Conservation (phyloP, 2,329 filamentous ascomycete genomes). For the Nakataea oryzae region DNA sequence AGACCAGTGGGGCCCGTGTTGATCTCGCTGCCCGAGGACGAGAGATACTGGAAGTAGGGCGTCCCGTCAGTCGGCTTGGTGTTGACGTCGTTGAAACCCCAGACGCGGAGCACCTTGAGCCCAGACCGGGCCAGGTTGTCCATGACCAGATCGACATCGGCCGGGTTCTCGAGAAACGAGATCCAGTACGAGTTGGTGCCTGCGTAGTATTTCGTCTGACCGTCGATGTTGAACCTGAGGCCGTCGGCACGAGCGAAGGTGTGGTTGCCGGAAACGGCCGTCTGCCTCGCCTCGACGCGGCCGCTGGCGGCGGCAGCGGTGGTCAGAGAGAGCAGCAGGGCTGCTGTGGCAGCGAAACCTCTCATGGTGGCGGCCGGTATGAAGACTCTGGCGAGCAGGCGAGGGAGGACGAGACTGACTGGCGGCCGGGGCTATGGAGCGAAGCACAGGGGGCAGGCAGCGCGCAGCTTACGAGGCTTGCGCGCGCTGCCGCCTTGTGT, state of each 20-base stretch:
- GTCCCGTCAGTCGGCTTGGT: conserved; percentile 19
- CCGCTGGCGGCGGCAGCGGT: background rate
- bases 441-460: too few species aligned
- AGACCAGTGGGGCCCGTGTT: conserved; percentile 54
- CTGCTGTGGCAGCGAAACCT: background rate
- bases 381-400: background rate
- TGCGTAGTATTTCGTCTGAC: conserved; percentile 34
- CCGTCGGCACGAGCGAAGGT: conserved; percentile 10
- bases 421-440: too few species aligned
- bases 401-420: background rate
- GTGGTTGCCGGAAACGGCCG: background rate
- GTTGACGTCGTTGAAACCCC: conserved; percentile 54
- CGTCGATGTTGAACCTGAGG: conserved; percentile 27
- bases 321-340: background rate
- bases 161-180: conserved; percentile 37
- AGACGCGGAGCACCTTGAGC: conserved; percentile 47
- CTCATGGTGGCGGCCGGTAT: background rate
- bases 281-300: background rate
- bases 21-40: conserved; percentile 40
- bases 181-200: conserved; percentile 49
- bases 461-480: background rate
- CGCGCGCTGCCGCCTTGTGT: background rate
- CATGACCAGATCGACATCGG: conserved; percentile 42
- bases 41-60: conserved; percentile 44
- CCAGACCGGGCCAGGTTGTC: conserved; percentile 37